Evolutionary conservation across 495 filamentous ascomycete species (phyloP).

Genomic region (Pyrenula massariospora): DNA sequence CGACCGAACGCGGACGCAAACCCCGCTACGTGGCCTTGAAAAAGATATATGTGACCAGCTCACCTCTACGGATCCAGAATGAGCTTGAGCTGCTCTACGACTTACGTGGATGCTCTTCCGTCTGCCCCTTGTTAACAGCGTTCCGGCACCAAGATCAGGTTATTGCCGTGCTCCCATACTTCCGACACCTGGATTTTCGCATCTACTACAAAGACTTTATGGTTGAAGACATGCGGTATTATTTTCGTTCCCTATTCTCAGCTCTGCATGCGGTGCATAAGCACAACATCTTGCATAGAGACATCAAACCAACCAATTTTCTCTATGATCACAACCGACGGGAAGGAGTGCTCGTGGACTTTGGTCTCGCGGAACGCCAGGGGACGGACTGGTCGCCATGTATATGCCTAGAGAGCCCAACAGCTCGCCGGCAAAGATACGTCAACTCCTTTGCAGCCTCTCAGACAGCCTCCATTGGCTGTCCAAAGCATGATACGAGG

Average conservation of each 20-base stretch:
- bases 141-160: constrained; percentile 92
- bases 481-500: constrained; percentile 78
- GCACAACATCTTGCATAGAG: constrained; percentile 78
- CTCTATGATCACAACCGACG: constrained; percentile 75
- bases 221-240: constrained; percentile 71
- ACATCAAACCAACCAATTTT: constrained; percentile 99
- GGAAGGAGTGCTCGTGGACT: constrained; percentile 89
- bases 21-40: constrained; percentile 90
- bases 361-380: constrained; percentile 70
- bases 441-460: constrained; percentile 19
- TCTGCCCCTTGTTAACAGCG: constrained; percentile 92
- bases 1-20: constrained; percentile 19
- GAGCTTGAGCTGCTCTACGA: constrained; percentile 94
- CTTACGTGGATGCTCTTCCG: constrained; percentile 64
- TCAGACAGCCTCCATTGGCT: constrained; percentile 40
- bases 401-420: constrained; percentile 43
- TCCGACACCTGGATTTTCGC: constrained; percentile 90
- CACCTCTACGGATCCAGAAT: constrained; percentile 85
- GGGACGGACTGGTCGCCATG: constrained; percentile 61
- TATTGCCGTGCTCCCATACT: constrained; percentile 87
- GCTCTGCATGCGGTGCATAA: constrained; percentile 75
- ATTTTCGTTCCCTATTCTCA: constrained; percentile 78
- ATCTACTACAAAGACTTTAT: constrained; percentile 87
- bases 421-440: constrained; percentile 13
- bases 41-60: constrained; percentile 97